Conservation (phyloP, 768 basidiomycete genomes). For the Saitozyma sp. region DNA sequence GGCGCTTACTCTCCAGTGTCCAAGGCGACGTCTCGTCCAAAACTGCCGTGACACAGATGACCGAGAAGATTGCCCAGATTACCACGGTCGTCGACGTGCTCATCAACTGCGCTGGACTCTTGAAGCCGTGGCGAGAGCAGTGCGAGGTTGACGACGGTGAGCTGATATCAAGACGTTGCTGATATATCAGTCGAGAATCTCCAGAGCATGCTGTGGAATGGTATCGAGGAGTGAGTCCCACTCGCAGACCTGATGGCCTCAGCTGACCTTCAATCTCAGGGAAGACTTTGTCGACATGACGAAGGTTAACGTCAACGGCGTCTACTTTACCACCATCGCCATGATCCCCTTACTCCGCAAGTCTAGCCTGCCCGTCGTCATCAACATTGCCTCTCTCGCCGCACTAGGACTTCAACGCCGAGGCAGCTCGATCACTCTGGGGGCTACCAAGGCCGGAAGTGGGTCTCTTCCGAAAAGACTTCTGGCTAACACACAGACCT, state of each 20-base stretch:
- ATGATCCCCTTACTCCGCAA: conserved; percentile 30
- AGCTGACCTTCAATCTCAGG: neutral
- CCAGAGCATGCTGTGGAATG: conserved; percentile 7
- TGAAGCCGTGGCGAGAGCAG: conserved; percentile 15
- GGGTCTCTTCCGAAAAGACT: neutral
- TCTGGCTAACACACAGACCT: conserved; percentile 2
- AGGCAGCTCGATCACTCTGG: conserved; percentile 22
- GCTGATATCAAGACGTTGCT: neutral
- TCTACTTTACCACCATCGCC: conserved; percentile 29
- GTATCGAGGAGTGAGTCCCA: conserved; percentile 10
- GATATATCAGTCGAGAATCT: conserved; percentile 13
- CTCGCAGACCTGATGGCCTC: neutral
- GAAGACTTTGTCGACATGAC: neutral
- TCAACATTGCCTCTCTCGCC: conserved; percentile 29
- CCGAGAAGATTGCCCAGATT: too few relatives aligned
- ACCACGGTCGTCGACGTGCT: conserved; percentile 14
- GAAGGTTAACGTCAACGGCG: conserved; percentile 8
- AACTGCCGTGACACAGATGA: too few relatives aligned
- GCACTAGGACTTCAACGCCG: conserved; percentile 23
- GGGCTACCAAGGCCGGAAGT: conserved; percentile 23
- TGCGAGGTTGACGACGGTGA: conserved; percentile 21
- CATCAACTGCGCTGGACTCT: conserved; percentile 32
- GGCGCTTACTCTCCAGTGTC: too few relatives aligned
- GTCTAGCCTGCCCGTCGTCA: conserved; percentile 17
- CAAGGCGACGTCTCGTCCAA: too few relatives aligned